These are phyloP conservation scores for Paragyromitra xinjiangensis DNA, from an alignment of 495 filamentous ascomycete species.

Conservation along the genomic window DNA sequence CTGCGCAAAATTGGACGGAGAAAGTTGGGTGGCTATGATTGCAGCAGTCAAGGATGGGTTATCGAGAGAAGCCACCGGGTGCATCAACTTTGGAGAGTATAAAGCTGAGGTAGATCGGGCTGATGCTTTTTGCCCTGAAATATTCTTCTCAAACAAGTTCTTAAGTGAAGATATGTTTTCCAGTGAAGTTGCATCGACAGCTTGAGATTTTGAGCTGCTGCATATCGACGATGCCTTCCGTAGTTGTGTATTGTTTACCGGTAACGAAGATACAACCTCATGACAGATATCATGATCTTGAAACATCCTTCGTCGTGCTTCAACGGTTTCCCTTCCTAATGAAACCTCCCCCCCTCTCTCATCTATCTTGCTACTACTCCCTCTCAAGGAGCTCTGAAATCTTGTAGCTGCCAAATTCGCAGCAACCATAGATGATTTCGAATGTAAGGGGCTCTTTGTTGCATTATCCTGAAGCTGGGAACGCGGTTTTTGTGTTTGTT, in stretches of 20 bases:
- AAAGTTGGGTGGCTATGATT: constrained; percentile 51
- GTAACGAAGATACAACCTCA: neutral
- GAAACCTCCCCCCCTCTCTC: constrained; percentile 3
- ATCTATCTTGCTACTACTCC: neutral
- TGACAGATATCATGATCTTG: neutral
- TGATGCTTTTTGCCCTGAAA: constrained; percentile 5
- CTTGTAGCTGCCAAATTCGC: constrained; percentile 10
- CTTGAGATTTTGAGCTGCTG: constrained; percentile 4
- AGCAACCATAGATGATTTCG: constrained; percentile 21
- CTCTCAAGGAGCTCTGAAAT: neutral
- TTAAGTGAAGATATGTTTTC: constrained; percentile 46
- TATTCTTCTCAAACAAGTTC: constrained; percentile 48
- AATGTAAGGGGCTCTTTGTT: neutral
- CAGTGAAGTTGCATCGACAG: constrained; percentile 39
- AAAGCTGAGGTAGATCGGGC: constrained; percentile 32
- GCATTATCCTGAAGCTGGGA: neutral
- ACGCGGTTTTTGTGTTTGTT: neutral
- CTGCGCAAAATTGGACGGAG: constrained; percentile 28
- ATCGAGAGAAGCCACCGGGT: constrained; percentile 22
- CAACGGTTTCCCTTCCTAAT: constrained; percentile 27
- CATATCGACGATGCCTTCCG: constrained; percentile 4
- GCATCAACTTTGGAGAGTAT: constrained; percentile 44
- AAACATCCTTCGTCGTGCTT: constrained; percentile 27
- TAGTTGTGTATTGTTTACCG: neutral
- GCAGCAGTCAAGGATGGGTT: constrained; percentile 54